A percentile compares a stretch with the other conserved stretches of the same genome.
Evolutionary conservation across 2,329 filamentous ascomycete species (phyloP).

Genomic region (Penicillium crustosum): DNA sequence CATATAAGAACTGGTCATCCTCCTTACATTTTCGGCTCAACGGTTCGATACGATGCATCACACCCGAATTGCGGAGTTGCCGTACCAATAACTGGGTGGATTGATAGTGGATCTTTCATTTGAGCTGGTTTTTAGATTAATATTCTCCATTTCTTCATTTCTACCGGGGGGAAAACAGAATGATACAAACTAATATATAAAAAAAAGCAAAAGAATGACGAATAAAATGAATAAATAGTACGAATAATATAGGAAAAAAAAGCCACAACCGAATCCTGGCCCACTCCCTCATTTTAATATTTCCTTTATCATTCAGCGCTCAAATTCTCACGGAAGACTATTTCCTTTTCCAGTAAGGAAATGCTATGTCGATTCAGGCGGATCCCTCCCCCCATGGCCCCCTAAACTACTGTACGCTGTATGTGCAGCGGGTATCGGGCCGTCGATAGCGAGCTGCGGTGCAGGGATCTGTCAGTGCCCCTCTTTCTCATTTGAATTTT

Average conservation of each 20-base stretch:
- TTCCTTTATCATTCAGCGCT: not conserved
- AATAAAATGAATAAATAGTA: too few species aligned
- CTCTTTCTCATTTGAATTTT: conserved; percentile 1
- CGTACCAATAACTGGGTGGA: not conserved
- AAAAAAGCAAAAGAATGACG: not conserved
- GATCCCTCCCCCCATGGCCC: conserved; percentile 9
- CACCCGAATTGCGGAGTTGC: conserved; percentile 8
- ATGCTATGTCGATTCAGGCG: conserved; percentile 7
- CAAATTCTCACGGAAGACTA: not conserved
- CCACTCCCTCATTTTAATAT: not conserved
- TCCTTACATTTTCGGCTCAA: conserved; percentile 7
- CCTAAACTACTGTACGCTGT: conserved; percentile 25
- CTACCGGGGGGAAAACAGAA: not conserved
- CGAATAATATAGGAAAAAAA: not conserved
- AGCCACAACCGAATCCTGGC: conserved; percentile 3
- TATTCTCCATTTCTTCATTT: not conserved
- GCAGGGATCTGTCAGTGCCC: conserved; percentile 23
- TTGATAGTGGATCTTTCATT: not conserved
- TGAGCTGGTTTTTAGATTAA: not conserved
- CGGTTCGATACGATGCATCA: conserved; percentile 6
- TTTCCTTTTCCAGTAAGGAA: conserved; percentile 1
- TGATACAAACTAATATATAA: too few species aligned
- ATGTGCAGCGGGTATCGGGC: conserved; percentile 30
- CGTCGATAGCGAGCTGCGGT: conserved; percentile 30
- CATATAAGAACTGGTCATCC: conserved; percentile 1